Percentiles rank a stretch among this genome's conserved stretches.
phyloP scores from a whole-genome alignment of 805 yeast genomes.

The Metschnikowia vanudenii region DNA sequence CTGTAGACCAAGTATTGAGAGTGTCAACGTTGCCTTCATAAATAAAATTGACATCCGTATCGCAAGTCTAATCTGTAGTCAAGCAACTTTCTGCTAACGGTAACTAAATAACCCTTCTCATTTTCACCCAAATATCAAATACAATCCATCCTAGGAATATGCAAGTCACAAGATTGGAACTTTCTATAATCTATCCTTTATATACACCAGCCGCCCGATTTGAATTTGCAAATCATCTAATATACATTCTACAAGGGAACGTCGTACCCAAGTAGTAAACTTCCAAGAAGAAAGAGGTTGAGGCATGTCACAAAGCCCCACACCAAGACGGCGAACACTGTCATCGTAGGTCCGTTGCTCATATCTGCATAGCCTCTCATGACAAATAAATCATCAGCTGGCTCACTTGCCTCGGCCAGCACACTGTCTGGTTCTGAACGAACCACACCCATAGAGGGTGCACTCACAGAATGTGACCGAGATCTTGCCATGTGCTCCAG shows the following conservation, averaged over 20 bases:
- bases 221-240: slow-evolving; percentile 3
- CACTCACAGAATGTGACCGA: slow-evolving; percentile 5
- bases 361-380: slow-evolving; percentile 53
- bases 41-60: too few relatives aligned
- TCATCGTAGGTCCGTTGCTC: slow-evolving; percentile 61
- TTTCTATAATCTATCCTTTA: slow-evolving; percentile 2
- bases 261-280: slow-evolving; percentile 50
- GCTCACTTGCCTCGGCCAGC: not conserved
- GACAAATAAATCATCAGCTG: slow-evolving; percentile 25
- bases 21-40: too few relatives aligned
- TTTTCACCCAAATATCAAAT: too few relatives aligned
- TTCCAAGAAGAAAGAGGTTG: slow-evolving; percentile 64
- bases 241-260: slow-evolving; percentile 40
- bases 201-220: not conserved
- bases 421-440: slow-evolving; percentile 13
- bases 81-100: too few relatives aligned
- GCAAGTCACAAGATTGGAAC: too few relatives aligned
- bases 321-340: slow-evolving; percentile 53
- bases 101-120: too few relatives aligned
- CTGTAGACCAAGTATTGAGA: too few relatives aligned
- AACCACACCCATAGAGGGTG: slow-evolving; percentile 1
- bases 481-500: slow-evolving; percentile 11
- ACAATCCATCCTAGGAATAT: too few relatives aligned
- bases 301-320: slow-evolving; percentile 73
- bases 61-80: too few relatives aligned